Evolutionary conservation across 352 stramenopile genomes (phyloP), one percentile per base, ranked within the genome.

Genomic region (Globisporangium paddicum): DNA sequence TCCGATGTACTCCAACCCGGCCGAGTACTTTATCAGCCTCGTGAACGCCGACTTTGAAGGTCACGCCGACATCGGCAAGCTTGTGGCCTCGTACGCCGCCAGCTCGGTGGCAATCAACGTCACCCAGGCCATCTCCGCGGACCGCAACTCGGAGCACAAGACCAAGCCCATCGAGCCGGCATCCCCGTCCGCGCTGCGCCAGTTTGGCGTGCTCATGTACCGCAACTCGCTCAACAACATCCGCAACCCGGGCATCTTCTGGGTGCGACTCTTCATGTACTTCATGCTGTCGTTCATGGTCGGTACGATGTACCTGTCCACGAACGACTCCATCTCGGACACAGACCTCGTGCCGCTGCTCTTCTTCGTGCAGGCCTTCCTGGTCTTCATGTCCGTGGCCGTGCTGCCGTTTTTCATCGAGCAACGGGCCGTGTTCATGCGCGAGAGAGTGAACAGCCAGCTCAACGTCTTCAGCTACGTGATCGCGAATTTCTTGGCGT

Each of bases 331-430:
- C 5, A 71, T 77, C 47, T 69, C 69, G 3, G 64, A 63, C n/a
- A 35, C 62, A 2, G 61, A 66, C 0, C 72, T 84, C 42, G 73
- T 86, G 11, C 73, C 84, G 13, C 64, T 96, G 26, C 66, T 97
- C 10, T 96, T 96, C 67, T 96, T 93, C 71, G 77, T 93, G 7
- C 82, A 93, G 47, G 86, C 87, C 10, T 97, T 97, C 62, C 69
- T 96, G 47, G 84, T 94, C 26, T 97, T 96, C 69, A 97, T 97
- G 87, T 90, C 73, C 8, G 79, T 97, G n/a, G 89, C 89, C 3
- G 80, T 79, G 3, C 57, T 97, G n/a, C 90, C 90, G 2, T 86
- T 87, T 42, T 75, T 95, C 30, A 75, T 97, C 53, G 79, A 96
- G 45, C 77, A 96, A 56, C 73, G 89, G 54, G 75, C 73, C 5